Conservation (phyloP, 805 yeast species). For the Metschnikowia anglica region DNA sequence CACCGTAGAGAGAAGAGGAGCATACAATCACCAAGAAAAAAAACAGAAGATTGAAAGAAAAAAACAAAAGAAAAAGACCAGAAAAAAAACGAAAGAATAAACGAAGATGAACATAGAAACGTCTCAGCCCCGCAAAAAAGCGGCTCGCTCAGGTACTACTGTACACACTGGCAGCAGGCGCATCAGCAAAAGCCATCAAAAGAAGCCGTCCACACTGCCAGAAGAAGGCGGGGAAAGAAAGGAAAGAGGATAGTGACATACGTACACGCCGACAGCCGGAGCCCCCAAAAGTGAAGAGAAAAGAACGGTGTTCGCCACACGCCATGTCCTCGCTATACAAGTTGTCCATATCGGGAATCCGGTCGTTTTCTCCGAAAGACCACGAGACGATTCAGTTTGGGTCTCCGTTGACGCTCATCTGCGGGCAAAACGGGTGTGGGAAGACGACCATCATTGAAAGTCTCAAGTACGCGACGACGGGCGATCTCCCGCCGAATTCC, state of each 20-base stretch:
- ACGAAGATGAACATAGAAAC: background rate
- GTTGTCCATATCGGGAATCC: slow-evolving; percentile 70
- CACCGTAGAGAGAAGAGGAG: too few relatives aligned
- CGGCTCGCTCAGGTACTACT: too few relatives aligned
- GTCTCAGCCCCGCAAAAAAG: too few relatives aligned
- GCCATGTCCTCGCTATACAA: slow-evolving; percentile 43
- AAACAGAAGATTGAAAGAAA: too few relatives aligned
- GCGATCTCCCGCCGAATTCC: slow-evolving; percentile 92
- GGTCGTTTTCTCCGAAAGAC: slow-evolving; percentile 86
- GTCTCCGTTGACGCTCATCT: slow-evolving; percentile 85
- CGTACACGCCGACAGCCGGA: background rate
- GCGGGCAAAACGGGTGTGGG: slow-evolving; percentile 96
- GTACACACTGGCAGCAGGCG: too few relatives aligned
- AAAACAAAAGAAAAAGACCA: too few relatives aligned
- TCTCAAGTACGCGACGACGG: slow-evolving; percentile 89
- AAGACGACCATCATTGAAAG: slow-evolving; percentile 96
- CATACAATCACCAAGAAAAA: too few relatives aligned
- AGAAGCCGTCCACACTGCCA: too few relatives aligned
- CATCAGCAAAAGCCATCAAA: background rate
- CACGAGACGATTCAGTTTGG: slow-evolving; percentile 88
- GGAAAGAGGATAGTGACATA: background rate
- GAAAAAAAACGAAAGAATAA: too few relatives aligned
- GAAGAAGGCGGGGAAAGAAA: too few relatives aligned
- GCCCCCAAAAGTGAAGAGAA: background rate
- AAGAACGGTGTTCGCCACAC: background rate